These are phyloP conservation scores for Botrytis tulipae DNA, from an alignment of 2,329 filamentous ascomycete genomes.

Conservation along the genomic window DNA sequence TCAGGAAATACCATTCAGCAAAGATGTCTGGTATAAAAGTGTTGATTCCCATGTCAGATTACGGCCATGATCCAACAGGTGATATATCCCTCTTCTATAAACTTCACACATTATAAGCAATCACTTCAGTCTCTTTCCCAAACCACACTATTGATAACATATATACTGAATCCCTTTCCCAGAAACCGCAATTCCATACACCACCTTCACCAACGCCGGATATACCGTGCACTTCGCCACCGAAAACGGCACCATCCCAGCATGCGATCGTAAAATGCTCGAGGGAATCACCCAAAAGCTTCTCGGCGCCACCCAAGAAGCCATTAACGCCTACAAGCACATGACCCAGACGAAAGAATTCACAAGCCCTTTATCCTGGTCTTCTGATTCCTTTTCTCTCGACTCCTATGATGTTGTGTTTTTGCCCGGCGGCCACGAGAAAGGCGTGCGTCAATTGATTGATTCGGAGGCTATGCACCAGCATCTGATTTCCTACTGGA, in stretches of 20 bases:
- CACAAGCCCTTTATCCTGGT: conserved; percentile 47
- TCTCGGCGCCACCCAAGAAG: conserved; percentile 47
- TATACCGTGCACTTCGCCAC: conserved; percentile 51
- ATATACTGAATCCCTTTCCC: background rate
- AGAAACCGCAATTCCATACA: conserved; percentile 53
- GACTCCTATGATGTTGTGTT: conserved; percentile 49
- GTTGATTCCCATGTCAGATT: conserved; percentile 53
- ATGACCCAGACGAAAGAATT: conserved; percentile 47
- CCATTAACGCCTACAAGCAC: conserved; percentile 44
- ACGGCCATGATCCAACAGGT: conserved; percentile 56
- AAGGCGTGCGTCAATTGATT: conserved; percentile 50
- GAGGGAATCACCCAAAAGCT: conserved; percentile 50
- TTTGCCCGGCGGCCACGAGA: conserved; percentile 54
- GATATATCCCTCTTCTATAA: conserved; percentile 9
- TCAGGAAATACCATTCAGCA: background rate
- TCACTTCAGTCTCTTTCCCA: background rate
- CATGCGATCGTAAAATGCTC: conserved; percentile 51
- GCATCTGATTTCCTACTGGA: conserved; percentile 49
- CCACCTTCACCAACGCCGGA: conserved; percentile 47
- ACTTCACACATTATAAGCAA: background rate
- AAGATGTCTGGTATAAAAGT: conserved; percentile 37
- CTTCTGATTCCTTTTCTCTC: conserved; percentile 45
- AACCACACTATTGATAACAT: accelerated
- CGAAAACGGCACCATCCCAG: conserved; percentile 47
- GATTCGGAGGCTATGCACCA: conserved; percentile 47